Evolutionary conservation across 1,284 basidiomycete genomes (phyloP), one percentile per base, ranked within the genome.

Genomic region (Phylloboletellus chloephorus): DNA sequence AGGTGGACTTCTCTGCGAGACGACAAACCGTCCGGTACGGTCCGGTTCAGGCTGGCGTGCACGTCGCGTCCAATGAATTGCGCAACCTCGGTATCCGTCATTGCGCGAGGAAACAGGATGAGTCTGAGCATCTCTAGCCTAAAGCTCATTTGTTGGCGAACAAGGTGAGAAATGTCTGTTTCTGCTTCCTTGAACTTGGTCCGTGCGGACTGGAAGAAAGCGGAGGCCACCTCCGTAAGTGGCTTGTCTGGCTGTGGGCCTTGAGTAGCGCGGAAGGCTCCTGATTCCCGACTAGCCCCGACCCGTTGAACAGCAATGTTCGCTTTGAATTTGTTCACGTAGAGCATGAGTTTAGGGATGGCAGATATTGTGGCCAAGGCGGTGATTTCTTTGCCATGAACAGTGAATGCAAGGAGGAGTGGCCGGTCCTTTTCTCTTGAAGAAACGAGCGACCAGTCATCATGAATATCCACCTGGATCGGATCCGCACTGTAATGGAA

Each of bases 171-270:
- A 8, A 84, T 63, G 2, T 66, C 71, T 8, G 67, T 62, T 37
- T 80, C 83, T 12, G 72, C 68, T 61, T 85, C 82, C 50, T 76
- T 78, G 57, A 84, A 73, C 31, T 76, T 74, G 37, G 68, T 76
- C 39, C 79, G 70, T 19, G 88, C 85, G 0, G 85, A 83, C 39
- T 79, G 72, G 24, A 92, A 64, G 74, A 92, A 87, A 11, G 86
- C 87, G 41, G 86, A 79, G 0, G 89, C 87, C 24, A 92, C 84
- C 7, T 85, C 79, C 1, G 88, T 88, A 3, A 90, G 69, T 4
- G 87, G 75, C 56, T 86, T 85, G 49, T 82, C 80, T 5, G 84
- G 82, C 52, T 76, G 80, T 4, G 83, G 78, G 6, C 72, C 67
- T 24, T 74, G 74, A 15, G 78, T 76, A 11, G 75, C 69, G 15